A percentile compares a stretch with the other conserved stretches of the same genome.
phyloP scores from a whole-genome alignment of 257 asterid genomes.

The Anisodus tanguticus region DNA sequence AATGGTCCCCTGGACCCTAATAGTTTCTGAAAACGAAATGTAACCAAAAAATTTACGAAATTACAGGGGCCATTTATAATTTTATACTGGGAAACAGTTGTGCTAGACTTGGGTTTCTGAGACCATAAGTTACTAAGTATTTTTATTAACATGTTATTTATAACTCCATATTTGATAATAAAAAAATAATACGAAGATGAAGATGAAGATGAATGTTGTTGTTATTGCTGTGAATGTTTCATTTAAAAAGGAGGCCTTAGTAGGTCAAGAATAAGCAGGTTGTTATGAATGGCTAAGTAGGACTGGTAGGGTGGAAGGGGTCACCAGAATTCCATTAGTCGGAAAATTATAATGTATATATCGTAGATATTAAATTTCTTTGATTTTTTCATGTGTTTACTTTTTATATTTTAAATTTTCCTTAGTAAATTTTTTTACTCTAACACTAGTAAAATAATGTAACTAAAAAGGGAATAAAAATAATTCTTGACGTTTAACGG shows the following conservation, averaged over 20 bases:
- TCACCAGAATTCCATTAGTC: too few relatives aligned
- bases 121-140: not conserved
- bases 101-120: not conserved
- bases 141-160: too few relatives aligned
- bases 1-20: slow-evolving; percentile 21
- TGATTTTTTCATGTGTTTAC: too few relatives aligned
- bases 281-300: not conserved
- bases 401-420: too few relatives aligned
- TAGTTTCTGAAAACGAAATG: slow-evolving; percentile 17
- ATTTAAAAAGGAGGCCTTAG: not conserved
- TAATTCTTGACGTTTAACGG: too few relatives aligned
- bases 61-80: not conserved
- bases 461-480: too few relatives aligned
- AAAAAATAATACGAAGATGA: not conserved
- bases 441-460: too few relatives aligned
- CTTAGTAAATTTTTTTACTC: too few relatives aligned
- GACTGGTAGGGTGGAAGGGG: not conserved
- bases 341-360: too few relatives aligned
- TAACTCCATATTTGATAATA: not conserved
- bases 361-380: too few relatives aligned
- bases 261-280: not conserved
- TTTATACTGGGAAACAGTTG: slow-evolving; percentile 19
- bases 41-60: not conserved
- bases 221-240: not conserved
- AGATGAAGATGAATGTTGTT: too few relatives aligned